Evolutionary conservation across 306 rosid species (phyloP).

Genomic region (Crataegus laevigata): DNA sequence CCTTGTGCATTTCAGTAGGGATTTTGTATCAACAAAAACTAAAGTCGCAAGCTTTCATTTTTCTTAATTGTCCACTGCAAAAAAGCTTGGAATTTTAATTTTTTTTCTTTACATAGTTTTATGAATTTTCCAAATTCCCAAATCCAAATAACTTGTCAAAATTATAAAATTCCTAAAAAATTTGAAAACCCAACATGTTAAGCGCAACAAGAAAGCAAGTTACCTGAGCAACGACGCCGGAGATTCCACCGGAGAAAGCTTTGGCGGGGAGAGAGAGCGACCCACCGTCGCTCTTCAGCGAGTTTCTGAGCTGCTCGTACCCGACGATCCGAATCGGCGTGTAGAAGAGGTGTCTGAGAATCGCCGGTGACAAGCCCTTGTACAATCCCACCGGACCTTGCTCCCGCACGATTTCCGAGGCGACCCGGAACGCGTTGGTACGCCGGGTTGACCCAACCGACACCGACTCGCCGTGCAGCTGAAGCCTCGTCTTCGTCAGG

Average conservation of each 20-base stretch:
- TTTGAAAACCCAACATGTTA: neutral
- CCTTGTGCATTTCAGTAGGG: no score
- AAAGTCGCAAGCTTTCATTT: no score
- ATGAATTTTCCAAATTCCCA: neutral
- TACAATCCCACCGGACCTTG: constrained; percentile 68
- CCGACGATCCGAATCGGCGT: constrained; percentile 76
- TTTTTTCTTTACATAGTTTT: no score
- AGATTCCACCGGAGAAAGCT: constrained; percentile 66
- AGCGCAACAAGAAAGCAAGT: neutral
- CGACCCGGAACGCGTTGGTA: constrained; percentile 50
- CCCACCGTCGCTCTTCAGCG: constrained; percentile 26
- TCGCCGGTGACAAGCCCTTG: constrained; percentile 80
- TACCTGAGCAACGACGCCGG: constrained; percentile 83
- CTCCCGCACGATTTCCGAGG: constrained; percentile 39
- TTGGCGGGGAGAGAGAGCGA: constrained; percentile 44
- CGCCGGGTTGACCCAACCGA: constrained; percentile 38
- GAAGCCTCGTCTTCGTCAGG: constrained; percentile 78
- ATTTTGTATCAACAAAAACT: neutral
- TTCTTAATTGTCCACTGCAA: no score
- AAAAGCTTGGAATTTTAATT: no score
- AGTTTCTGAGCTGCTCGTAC: constrained; percentile 57
- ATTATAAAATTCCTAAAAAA: neutral
- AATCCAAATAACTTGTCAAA: neutral
- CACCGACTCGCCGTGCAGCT: constrained; percentile 68
- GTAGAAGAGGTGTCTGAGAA: constrained; percentile 64